Conservation (phyloP, 2,329 filamentous ascomycete genomes). For the Pezicula rhizophila region DNA sequence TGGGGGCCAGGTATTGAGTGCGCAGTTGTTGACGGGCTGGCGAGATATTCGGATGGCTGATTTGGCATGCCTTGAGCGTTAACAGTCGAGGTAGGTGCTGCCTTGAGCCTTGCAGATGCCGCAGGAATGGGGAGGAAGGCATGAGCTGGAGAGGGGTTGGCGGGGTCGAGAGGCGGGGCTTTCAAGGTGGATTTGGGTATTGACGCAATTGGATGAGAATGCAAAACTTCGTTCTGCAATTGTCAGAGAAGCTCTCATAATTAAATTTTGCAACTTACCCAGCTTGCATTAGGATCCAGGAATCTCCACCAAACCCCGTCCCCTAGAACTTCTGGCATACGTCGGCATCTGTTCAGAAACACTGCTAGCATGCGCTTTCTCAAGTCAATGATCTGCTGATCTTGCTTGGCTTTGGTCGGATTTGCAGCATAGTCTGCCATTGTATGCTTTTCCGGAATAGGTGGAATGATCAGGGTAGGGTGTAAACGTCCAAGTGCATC, state of each 20-base stretch:
- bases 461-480: constrained; percentile 90
- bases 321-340: constrained; percentile 85
- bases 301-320: constrained; percentile 98
- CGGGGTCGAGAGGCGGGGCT: constrained; percentile 88
- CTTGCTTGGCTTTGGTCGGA: constrained; percentile 95
- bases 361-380: constrained; percentile 95
- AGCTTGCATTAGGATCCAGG: constrained; percentile 95
- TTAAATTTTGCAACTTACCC: constrained; percentile 52
- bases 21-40: constrained; percentile 45
- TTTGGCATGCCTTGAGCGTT: constrained; percentile 45
- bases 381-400: constrained; percentile 92
- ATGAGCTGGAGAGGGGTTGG: constrained; percentile 86
- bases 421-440: constrained; percentile 99
- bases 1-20: constrained; percentile 54
- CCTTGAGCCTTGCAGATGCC: constrained; percentile 76
- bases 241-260: constrained; percentile 10
- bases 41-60: constrained; percentile 44
- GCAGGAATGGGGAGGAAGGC: constrained; percentile 82
- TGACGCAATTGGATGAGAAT: constrained; percentile 82
- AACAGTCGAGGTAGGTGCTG: constrained; percentile 31
- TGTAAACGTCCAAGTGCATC: constrained; percentile 86
- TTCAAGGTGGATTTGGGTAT: constrained; percentile 93
- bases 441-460: constrained; percentile 97
- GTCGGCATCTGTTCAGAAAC: constrained; percentile 86
- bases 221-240: constrained; percentile 82